Evolutionary conservation across 1,284 basidiomycete genomes (phyloP).

Genomic region (Mycosarcoma mackinlayi): DNA sequence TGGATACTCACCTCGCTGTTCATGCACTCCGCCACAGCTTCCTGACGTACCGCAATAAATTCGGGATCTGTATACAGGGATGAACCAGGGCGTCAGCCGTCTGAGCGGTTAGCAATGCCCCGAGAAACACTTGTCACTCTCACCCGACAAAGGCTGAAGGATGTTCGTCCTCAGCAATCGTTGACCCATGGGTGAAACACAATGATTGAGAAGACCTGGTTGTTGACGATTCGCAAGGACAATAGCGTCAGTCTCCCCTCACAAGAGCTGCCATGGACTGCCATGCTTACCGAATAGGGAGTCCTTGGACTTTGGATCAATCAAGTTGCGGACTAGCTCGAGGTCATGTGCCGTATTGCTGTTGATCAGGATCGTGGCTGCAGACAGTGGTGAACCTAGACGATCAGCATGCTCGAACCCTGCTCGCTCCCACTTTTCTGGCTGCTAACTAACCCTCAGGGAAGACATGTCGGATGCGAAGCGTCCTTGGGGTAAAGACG

Average conservation of each 20-base stretch:
- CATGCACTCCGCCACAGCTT: slow-evolving; percentile 74
- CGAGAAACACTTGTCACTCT: neutral
- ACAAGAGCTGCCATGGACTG: too few relatives aligned
- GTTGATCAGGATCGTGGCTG: slow-evolving; percentile 88
- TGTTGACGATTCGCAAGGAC: neutral
- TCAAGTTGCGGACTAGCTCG: slow-evolving; percentile 75
- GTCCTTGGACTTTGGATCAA: slow-evolving; percentile 42
- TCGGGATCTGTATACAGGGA: slow-evolving; percentile 71
- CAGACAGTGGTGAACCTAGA: neutral
- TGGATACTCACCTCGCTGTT: slow-evolving; percentile 73
- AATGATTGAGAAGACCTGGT: slow-evolving; percentile 75
- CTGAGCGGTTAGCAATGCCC: too few relatives aligned
- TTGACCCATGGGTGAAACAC: slow-evolving; percentile 86
- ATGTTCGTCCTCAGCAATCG: slow-evolving; percentile 83
- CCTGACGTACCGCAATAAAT: slow-evolving; percentile 81
- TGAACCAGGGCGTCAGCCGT: too few relatives aligned
- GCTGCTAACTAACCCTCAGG: slow-evolving; percentile 71
- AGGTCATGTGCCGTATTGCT: slow-evolving; percentile 84
- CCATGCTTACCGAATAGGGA: slow-evolving; percentile 33
- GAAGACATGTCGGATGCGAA: slow-evolving; percentile 82
- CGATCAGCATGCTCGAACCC: neutral
- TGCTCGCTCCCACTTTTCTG: too few relatives aligned
- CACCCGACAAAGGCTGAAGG: slow-evolving; percentile 81
- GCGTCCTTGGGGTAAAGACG: slow-evolving; percentile 77
- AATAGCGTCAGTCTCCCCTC: neutral